A percentile compares a stretch with the other conserved stretches of the same genome.
phyloP scores from a whole-genome alignment of 441 rosid genomes.

The Isatis lusitanica region DNA sequence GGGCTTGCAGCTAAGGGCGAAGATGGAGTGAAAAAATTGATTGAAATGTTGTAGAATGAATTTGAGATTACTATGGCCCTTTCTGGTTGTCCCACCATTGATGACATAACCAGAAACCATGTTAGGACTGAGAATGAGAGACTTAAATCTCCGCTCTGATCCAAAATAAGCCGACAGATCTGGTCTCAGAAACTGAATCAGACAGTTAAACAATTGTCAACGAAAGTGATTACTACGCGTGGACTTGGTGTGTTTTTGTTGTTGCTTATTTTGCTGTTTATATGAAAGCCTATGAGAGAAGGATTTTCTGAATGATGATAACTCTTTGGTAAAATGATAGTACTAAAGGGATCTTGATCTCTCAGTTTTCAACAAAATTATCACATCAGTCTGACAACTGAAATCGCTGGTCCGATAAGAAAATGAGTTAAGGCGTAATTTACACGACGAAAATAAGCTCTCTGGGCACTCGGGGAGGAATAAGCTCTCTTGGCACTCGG shows the following conservation, averaged over 20 bases:
- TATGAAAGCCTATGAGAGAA: neutral
- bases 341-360: slow-evolving; percentile 4
- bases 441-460: neutral
- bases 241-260: neutral
- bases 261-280: neutral
- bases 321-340: neutral
- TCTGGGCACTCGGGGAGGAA: neutral
- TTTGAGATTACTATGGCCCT: slow-evolving; percentile 80
- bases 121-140: slow-evolving; percentile 45
- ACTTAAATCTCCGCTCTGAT: slow-evolving; percentile 50
- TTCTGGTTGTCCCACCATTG: slow-evolving; percentile 66
- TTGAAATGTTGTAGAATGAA: slow-evolving; percentile 73
- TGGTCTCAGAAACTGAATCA: neutral
- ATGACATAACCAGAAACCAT: slow-evolving; percentile 65
- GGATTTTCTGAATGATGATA: neutral
- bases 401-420: slow-evolving; percentile 9
- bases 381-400: neutral
- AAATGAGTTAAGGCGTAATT: neutral
- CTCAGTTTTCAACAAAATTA: slow-evolving; percentile 1
- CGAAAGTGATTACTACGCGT: neutral
- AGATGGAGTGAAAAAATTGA: slow-evolving; percentile 57
- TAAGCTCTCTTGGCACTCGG: neutral
- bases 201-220: neutral
- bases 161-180: neutral
- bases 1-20: slow-evolving; percentile 86